phyloP scores from a whole-genome alignment of 2,329 filamentous ascomycete species.

The Neurospora sp. region DNA sequence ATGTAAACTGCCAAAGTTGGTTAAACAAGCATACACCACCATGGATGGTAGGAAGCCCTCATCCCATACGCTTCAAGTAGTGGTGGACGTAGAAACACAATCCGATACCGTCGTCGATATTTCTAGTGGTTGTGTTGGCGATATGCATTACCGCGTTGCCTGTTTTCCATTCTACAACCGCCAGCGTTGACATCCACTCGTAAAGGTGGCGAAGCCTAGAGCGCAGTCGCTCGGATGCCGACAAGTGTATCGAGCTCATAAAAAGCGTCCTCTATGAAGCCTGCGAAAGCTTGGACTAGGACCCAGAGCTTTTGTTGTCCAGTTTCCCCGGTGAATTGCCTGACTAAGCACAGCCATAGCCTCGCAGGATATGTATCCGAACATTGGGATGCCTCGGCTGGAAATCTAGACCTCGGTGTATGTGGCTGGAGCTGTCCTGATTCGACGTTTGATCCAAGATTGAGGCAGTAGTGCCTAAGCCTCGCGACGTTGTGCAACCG shows the following conservation, averaged over 20 bases:
- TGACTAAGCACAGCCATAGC: not conserved
- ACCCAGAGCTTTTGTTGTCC: not conserved
- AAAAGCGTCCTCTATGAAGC: not conserved
- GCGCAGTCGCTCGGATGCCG: not conserved
- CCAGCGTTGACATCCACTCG: not conserved
- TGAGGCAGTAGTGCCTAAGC: not conserved
- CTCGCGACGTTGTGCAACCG: not conserved
- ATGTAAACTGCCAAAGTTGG: not conserved
- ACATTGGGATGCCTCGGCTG: not conserved
- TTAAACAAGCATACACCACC: not conserved
- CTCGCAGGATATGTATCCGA: not conserved
- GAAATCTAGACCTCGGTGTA: not conserved
- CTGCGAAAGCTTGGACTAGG: not conserved
- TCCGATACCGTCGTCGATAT: not conserved
- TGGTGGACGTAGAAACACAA: not conserved
- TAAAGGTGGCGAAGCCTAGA: not conserved
- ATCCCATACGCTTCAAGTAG: not conserved
- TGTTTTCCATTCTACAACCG: not conserved
- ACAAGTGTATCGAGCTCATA: not conserved
- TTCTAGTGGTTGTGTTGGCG: not conserved
- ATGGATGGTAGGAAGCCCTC: not conserved
- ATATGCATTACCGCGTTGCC: not conserved
- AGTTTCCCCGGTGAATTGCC: not conserved
- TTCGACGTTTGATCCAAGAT: not conserved
- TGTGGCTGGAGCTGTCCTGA: not conserved